Conservation (phyloP, 129 eudicot genomes). For the Ambrosia artemisiifolia region DNA sequence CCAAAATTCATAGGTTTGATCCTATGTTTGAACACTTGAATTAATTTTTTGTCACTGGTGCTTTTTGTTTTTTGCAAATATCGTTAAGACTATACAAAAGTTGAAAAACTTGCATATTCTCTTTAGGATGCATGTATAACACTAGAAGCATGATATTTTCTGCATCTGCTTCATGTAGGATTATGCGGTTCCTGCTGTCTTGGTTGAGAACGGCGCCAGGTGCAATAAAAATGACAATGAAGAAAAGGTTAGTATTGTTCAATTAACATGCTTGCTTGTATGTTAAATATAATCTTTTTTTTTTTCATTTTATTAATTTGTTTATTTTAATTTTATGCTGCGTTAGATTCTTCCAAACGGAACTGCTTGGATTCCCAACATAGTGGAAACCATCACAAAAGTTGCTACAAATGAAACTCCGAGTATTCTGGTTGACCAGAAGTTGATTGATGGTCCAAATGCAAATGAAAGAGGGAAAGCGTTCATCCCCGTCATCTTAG, state of each 20-base stretch:
- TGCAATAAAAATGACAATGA: constrained; percentile 82
- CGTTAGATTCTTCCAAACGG: constrained; percentile 80
- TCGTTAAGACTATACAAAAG: background rate
- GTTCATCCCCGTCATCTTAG: constrained; percentile 61
- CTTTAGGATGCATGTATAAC: background rate
- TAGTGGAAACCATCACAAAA: constrained; percentile 61
- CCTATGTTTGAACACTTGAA: background rate
- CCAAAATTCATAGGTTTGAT: background rate
- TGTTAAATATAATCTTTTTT: background rate
- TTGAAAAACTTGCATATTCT: background rate
- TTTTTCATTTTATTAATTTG: background rate
- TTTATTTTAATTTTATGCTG: background rate
- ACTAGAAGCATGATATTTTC: background rate
- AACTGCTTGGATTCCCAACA: constrained; percentile 74
- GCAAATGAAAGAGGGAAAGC: constrained; percentile 70
- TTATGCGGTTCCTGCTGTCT: constrained; percentile 58
- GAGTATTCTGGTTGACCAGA: constrained; percentile 74
- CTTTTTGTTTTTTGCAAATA: background rate
- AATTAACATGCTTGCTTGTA: background rate
- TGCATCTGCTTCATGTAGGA: constrained; percentile 38
- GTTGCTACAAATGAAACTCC: constrained; percentile 63
- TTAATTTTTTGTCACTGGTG: background rate
- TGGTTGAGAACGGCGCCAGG: constrained; percentile 95
- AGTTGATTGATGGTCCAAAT: constrained; percentile 85
- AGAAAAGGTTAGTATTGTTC: constrained; percentile 56